Base-by-base conservation (phyloP, 208 protist genomes). In the Giardia muris region DNA sequence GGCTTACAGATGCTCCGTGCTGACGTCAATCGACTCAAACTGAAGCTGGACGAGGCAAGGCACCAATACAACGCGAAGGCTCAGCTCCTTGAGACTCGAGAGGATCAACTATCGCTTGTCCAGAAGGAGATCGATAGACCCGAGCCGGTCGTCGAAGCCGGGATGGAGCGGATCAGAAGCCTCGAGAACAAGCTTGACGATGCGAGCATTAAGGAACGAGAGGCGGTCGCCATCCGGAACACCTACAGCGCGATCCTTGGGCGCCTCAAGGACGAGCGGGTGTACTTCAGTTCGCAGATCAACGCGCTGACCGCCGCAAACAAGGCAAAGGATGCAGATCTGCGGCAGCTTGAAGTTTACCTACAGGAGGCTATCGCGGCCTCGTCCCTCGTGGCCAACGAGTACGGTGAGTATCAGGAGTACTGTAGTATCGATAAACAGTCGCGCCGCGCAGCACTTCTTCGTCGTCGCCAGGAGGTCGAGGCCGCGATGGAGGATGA, bases 121-220 rank as follows among this genome's bases (percentile, higher is more conserved):
- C 4, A 10, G 45, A 89, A 89, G 42, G 86, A 89, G 45, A 89
- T 89, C 4, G 86, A 89, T 43, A 10, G 86, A 10, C 86, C 86
- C 19, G 86, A 89, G 42, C 86, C 86, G 19, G 86, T 89, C 42
- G 86, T 89, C 3, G 86, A 89, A 43, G 22, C 22, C 19, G 86
- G 22, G 19, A 46, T 89, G 42, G 42, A 89, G 42, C 86, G 42
- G 45, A 44, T 89, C 3, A 22, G 86, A 43, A 43, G 45, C 42
- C 45, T 89, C 4, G 86, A 89, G 45, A 89, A 89, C 42, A 10
- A 43, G 45, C 42, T 45, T 89, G 86, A 89, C 42, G 86, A 89
- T 89, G 86, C 86, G 19, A 46, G 22, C 19, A 89, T 89, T 4
- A 89, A 89, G 45, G 86, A 89, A 43, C 4, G 42, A 89, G 86